Evolutionary conservation across 441 rosid genomes (phyloP).

Genomic region (Croton setiger): DNA sequence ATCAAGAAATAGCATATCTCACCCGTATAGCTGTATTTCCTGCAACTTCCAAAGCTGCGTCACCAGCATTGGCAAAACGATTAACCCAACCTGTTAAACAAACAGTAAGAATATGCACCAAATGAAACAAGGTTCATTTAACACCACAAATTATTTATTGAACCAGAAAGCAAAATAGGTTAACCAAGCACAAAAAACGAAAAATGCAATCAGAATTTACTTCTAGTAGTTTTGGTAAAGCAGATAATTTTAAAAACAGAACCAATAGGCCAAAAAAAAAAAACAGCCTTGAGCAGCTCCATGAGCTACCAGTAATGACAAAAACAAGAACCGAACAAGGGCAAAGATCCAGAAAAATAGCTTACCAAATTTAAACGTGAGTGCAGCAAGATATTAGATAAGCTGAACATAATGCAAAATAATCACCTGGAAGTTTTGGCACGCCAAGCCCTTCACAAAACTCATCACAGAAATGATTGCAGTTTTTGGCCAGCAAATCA

Average conservation of each 20-base stretch:
- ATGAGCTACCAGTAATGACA: conserved; percentile 1
- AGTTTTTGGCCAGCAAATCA: conserved; percentile 83
- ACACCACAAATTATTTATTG: neutral
- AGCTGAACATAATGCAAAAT: conserved; percentile 10
- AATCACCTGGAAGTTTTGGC: conserved; percentile 85
- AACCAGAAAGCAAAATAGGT: neutral
- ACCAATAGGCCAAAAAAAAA: neutral
- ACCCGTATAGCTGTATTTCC: conserved; percentile 92
- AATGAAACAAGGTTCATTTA: neutral
- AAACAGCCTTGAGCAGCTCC: neutral
- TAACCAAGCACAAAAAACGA: neutral
- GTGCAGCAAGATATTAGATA: neutral
- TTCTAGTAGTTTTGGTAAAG: neutral
- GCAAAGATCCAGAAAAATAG: neutral
- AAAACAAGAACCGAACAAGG: neutral
- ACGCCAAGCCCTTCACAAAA: conserved; percentile 85
- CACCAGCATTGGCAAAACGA: conserved; percentile 97
- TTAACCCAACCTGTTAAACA: conserved; percentile 86
- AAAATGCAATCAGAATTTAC: neutral
- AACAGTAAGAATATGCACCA: conserved; percentile 13
- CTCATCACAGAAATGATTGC: conserved; percentile 97
- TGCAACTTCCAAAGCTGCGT: conserved; percentile 92
- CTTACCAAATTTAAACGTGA: neutral
- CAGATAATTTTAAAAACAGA: neutral
- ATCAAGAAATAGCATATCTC: conserved; percentile 23